phyloP scores from a whole-genome alignment of 345 rosid genomes.

The Bruguiera gymnorhiza region DNA sequence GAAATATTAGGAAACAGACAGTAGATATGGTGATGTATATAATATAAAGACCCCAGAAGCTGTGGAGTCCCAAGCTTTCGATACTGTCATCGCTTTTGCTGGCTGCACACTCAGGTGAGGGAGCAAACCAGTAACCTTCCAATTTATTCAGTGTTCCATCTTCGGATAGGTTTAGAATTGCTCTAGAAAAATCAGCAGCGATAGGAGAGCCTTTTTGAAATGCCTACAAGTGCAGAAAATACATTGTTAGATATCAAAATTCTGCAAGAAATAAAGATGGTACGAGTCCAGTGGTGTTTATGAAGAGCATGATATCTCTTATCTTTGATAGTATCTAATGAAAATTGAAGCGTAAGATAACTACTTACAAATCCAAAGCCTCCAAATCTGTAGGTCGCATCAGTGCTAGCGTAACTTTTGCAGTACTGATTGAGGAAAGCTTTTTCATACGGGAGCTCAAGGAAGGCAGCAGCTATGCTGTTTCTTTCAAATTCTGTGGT shows the following conservation, averaged over 20 bases:
- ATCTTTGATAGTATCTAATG: neutral
- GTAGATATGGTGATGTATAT: conserved; percentile 18
- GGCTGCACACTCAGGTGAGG: neutral
- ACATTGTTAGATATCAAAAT: neutral
- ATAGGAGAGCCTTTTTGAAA: neutral
- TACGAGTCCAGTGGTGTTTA: no score
- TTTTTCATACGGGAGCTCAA: neutral
- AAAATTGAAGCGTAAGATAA: neutral
- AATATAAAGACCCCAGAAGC: neutral
- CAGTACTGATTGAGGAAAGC: conserved; percentile 1
- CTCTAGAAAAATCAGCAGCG: neutral
- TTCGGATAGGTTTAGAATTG: neutral
- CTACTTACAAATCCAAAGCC: neutral
- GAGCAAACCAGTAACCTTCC: neutral
- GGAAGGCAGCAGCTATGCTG: neutral
- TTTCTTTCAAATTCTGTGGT: neutral
- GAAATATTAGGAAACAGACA: conserved; percentile 25
- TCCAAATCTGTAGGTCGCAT: neutral
- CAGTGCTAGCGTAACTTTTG: neutral
- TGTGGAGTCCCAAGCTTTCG: neutral
- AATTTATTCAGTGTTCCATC: neutral
- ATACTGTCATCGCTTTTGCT: neutral
- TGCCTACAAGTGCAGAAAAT: neutral
- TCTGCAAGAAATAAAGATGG: no score
- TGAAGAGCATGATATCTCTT: no score